A percentile compares a stretch with the other conserved stretches of the same genome.
Conservation (phyloP, 768 basidiomycete species). For the Crassisporium funariophilum region DNA sequence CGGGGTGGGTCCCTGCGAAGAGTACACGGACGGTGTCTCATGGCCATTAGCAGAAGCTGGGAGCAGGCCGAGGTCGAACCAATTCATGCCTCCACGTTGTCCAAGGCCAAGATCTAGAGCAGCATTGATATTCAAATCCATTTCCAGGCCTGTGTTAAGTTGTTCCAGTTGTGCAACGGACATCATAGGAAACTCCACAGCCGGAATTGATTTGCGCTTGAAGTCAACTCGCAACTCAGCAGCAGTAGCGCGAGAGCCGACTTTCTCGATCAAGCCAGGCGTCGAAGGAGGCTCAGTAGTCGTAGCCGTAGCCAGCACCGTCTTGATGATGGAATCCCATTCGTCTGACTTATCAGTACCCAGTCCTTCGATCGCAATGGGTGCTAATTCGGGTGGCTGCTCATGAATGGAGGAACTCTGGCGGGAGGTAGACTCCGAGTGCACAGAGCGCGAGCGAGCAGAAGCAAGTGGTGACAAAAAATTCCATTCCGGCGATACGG, state of each 20-base stretch:
- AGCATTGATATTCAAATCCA: conserved; percentile 39
- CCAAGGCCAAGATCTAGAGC: conserved; percentile 43
- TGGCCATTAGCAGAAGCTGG: conserved; percentile 34
- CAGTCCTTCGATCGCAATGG: conserved; percentile 35
- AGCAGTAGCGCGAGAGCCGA: conserved; percentile 1
- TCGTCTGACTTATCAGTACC: conserved; percentile 36
- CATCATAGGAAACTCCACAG: conserved; percentile 24
- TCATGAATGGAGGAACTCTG: conserved; percentile 16
- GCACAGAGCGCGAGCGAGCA: conserved; percentile 14
- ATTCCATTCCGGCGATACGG: conserved; percentile 42
- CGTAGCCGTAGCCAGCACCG: conserved; percentile 32
- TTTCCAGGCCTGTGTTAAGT: conserved; percentile 35
- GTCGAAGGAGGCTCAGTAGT: conserved; percentile 14
- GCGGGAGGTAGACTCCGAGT: conserved; percentile 12
- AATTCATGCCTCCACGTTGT: conserved; percentile 38
- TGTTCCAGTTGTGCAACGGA: conserved; percentile 39
- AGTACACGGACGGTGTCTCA: conserved; percentile 41
- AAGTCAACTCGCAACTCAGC: neutral
- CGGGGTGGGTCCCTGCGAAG: conserved; percentile 33
- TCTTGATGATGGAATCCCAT: conserved; percentile 45
- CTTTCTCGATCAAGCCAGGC: conserved; percentile 10
- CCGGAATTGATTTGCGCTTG: conserved; percentile 1
- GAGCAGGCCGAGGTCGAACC: conserved; percentile 40
- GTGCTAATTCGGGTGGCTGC: conserved; percentile 33
- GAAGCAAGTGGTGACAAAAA: conserved; percentile 31